Conservation (phyloP, 148 eudicot species). For the Silene uniflora region DNA sequence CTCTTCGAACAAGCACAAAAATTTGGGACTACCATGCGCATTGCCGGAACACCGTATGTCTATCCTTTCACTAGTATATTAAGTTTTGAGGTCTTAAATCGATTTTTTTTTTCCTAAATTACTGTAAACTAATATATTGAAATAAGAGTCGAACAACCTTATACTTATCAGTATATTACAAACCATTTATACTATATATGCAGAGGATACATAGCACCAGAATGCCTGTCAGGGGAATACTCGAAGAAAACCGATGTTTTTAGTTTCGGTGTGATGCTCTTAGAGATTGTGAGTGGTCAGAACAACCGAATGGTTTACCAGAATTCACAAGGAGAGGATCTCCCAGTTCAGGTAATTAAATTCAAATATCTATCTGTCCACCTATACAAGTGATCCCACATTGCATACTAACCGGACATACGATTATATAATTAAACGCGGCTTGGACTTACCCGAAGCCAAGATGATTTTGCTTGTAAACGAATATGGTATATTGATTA, state of each 20-base stretch:
- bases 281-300: constrained; percentile 28
- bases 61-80: background rate
- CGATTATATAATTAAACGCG: too few relatives aligned
- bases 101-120: too few relatives aligned
- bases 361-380: background rate
- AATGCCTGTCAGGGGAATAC: constrained; percentile 31
- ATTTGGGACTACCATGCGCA: constrained; percentile 50
- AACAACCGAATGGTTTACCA: constrained; percentile 10
- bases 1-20: constrained; percentile 46
- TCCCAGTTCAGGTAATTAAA: constrained; percentile 10
- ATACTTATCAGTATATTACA: too few relatives aligned
- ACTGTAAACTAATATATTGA: too few relatives aligned
- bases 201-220: constrained; percentile 32
- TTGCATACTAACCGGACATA: background rate
- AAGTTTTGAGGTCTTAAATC: too few relatives aligned
- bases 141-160: too few relatives aligned
- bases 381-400: too few relatives aligned
- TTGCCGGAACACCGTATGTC: constrained; percentile 25
- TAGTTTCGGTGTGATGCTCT: constrained; percentile 36
- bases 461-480: too few relatives aligned
- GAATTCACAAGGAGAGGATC: constrained; percentile 5
- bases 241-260: constrained; percentile 43
- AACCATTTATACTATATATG: background rate
- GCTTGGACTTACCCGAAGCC: background rate
- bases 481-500: too few relatives aligned